These are phyloP conservation scores for Thozetella sp. DNA, from an alignment of 495 filamentous ascomycete genomes.

Conservation along the genomic window DNA sequence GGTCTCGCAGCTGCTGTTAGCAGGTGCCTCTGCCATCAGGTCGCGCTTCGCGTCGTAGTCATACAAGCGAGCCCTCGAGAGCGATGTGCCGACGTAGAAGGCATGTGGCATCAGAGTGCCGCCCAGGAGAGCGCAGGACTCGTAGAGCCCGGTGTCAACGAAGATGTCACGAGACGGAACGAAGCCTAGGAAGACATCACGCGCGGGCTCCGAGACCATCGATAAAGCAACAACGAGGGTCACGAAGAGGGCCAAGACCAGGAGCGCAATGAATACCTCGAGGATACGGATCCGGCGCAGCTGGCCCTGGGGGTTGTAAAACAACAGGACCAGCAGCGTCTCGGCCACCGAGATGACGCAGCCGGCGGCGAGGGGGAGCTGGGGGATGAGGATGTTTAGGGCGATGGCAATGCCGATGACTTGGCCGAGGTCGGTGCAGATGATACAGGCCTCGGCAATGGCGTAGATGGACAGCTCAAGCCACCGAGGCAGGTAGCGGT, in stretches of 20 bases:
- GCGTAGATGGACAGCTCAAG: constrained; percentile 25
- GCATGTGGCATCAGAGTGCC: constrained; percentile 18
- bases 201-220: constrained; percentile 8
- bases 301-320: constrained; percentile 15
- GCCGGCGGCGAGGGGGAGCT: constrained; percentile 13
- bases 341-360: constrained; percentile 16
- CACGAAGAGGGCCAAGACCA: constrained; percentile 14
- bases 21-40: neutral
- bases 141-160: constrained; percentile 15
- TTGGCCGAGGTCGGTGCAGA: constrained; percentile 26
- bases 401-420: constrained; percentile 22
- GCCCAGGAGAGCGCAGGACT: constrained; percentile 15
- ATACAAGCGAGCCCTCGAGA: constrained; percentile 8
- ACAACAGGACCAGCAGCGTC: constrained; percentile 15
- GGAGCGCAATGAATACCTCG: constrained; percentile 13
- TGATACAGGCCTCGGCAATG: constrained; percentile 26
- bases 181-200: constrained; percentile 14
- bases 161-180: constrained; percentile 16
- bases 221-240: constrained; percentile 16
- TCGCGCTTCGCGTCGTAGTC: constrained; percentile 14
- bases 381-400: constrained; percentile 16
- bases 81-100: constrained; percentile 16
- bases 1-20: constrained; percentile 29
- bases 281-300: constrained; percentile 16
- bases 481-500: constrained; percentile 28